These are phyloP conservation scores for Boletus tomentosulus DNA, from an alignment of 768 basidiomycete species.

Conservation along the genomic window DNA sequence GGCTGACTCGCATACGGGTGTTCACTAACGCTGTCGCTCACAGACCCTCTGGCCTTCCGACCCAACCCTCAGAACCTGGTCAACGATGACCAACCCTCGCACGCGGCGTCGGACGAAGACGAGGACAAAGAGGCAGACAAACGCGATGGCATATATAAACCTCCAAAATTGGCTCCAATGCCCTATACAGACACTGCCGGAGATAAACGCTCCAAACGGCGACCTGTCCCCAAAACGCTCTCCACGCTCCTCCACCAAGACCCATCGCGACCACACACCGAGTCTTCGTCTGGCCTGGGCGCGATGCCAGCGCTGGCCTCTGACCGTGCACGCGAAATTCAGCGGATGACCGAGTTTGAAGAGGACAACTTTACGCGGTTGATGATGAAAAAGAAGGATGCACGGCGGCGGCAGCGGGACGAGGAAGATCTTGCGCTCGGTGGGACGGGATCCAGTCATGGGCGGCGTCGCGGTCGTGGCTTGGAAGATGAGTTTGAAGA, in stretches of 20 bases:
- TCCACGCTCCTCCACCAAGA: slow-evolving; percentile 47
- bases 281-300: slow-evolving; percentile 72
- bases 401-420: slow-evolving; percentile 64
- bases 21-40: not conserved
- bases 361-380: slow-evolving; percentile 92
- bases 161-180: slow-evolving; percentile 85
- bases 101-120: slow-evolving; percentile 31
- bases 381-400: slow-evolving; percentile 86
- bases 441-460: slow-evolving; percentile 52
- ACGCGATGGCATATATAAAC: slow-evolving; percentile 64
- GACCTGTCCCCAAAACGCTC: slow-evolving; percentile 63
- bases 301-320: slow-evolving; percentile 50
- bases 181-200: slow-evolving; percentile 66
- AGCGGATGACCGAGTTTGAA: slow-evolving; percentile 82
- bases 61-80: slow-evolving; percentile 82
- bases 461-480: slow-evolving; percentile 61
- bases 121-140: slow-evolving; percentile 14
- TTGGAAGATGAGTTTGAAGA: slow-evolving; percentile 85
- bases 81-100: slow-evolving; percentile 35
- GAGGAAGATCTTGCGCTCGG: slow-evolving; percentile 89
- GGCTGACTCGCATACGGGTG: not conserved
- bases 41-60: slow-evolving; percentile 85
- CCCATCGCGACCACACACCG: slow-evolving; percentile 60
- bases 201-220: slow-evolving; percentile 44
- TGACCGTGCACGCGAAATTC: slow-evolving; percentile 73